These are phyloP conservation scores for Lactarius akahatsu DNA, from an alignment of 768 basidiomycete species.

Conservation along the genomic window DNA sequence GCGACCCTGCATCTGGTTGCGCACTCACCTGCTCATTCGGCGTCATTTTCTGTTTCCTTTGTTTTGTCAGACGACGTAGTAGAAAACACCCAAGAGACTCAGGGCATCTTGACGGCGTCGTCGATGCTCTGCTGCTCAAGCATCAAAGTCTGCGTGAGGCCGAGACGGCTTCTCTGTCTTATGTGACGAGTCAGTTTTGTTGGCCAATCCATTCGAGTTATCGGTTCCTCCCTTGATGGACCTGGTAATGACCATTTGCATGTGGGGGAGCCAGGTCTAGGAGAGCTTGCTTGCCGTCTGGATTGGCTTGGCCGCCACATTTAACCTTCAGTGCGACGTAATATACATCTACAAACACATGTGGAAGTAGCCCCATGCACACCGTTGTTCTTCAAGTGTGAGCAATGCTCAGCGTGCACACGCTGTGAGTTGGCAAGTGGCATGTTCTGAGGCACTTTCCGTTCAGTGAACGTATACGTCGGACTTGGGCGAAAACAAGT, in stretches of 20 bases:
- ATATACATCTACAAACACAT: not conserved
- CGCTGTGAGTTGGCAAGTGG: not conserved
- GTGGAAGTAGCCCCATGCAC: not conserved
- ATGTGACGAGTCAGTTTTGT: conserved; percentile 3
- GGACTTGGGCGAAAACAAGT: not conserved
- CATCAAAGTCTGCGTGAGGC: not conserved
- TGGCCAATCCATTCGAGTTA: conserved; percentile 1
- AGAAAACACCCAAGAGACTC: not conserved
- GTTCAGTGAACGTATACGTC: too few species aligned
- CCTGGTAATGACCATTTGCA: conserved; percentile 1
- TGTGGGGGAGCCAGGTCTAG: not conserved
- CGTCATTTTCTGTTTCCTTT: conserved; percentile 9
- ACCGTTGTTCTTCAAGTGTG: not conserved
- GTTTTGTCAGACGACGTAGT: not conserved
- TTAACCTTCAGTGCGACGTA: not conserved
- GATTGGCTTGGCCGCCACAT: not conserved
- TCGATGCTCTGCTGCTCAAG: conserved; percentile 6
- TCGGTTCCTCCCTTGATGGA: not conserved
- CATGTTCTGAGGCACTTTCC: not conserved
- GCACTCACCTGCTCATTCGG: not conserved
- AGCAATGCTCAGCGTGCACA: not conserved
- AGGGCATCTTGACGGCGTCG: not conserved
- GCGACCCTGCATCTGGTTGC: too few species aligned
- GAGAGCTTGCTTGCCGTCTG: not conserved
- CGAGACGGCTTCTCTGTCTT: conserved; percentile 10